Base-by-base conservation (phyloP, 1,284 basidiomycete genomes). In the Filobasidium uniguttulatum region DNA sequence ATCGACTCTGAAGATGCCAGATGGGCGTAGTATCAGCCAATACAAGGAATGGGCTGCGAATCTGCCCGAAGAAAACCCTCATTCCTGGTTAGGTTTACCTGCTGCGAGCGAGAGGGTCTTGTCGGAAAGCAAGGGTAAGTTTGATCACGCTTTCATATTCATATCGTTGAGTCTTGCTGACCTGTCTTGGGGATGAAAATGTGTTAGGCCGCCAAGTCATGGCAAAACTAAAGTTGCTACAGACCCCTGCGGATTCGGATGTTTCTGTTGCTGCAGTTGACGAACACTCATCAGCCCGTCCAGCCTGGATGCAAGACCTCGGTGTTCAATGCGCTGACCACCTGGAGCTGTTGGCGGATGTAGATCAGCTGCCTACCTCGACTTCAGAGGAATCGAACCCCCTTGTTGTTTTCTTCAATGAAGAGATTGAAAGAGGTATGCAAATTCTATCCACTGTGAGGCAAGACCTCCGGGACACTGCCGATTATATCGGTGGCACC, bases 201-300 rank as follows among this genome's bases (percentile, higher is more conserved):
- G 17, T 56, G 44, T 19, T 22, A 46, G 31, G 52, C 43, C 59
- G 17, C 61, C 55, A 12, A 53, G 43, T 49, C 50, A 10, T 46
- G 30, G 43, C 9, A 59, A 91, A 89, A 86, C 49, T 83, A 85
- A 56, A 79, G 82, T 49, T 74, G 90, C 10, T 75, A 93, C 30
- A 75, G 78, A 49, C 89, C 91, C 61, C 73, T 94, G 44, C 80
- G 88, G 57, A 91, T 90, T 72, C 93, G 91, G 86, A 77, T 87
- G 30, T 46, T 19, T 19, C 28, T 15, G 30, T 23, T 20, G 29
- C 44, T 17, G n/a, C 9, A 10, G 22, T 38, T 19, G 15, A 4
- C 20, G 44, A 15, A 31, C 20, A 44, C 7, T 44, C 48, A 3
- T 36, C 36, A 10, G 36, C 12, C 22, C 40, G 40, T n/a, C 40